Evolutionary conservation across 768 basidiomycete species (phyloP), one percentile per base, ranked within the genome.

Genomic region (Cyclocybe aegerita): DNA sequence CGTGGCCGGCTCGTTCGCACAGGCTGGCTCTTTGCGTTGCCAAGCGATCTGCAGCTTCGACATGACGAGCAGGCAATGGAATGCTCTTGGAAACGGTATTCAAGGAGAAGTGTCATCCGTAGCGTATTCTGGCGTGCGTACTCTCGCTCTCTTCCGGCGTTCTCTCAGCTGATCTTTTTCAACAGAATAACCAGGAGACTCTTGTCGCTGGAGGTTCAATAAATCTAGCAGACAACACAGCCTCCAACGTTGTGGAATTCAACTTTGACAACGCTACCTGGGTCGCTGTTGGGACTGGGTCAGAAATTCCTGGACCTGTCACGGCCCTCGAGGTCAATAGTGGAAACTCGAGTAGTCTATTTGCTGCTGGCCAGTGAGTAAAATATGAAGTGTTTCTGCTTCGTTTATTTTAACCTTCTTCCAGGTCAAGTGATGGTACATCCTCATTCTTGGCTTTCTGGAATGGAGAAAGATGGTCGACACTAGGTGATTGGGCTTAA

Each of bases 321-420:
- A 89, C 93, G 3, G 94, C 96, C 9, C 65, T 98, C 45, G 87
- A 88, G 46, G 87, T 93, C 37, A 91, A 98, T 66, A 74, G 85
- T 55, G 79, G 80, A 15, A 93, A 97, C 63, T 65, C 70, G 1
- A 89, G 82, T 58, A 96, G 90, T 60, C 79, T 98, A 48, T 99
- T 94, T 60, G 91, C 88, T 41, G 92, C 94, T 32, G 96, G 96
- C 59, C 82, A 79, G 86, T 93, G 53, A 64, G 85, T 69, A n/a
- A 43, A 15, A 33, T 14, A n/a, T 23, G 23, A 45, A 4, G 11
- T 9, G 14, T 43, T 38, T 7, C n/a, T 36, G 39, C 32, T 53
- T 36, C 10, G 11, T 17, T 14, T 46, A 2, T 11, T 30, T 17
- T 11, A 14, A 36, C 7, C 14, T 50, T n/a, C 34, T 46, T 49